Base-by-base conservation (phyloP, 441 rosid species). In the Mallotus japonicus region DNA sequence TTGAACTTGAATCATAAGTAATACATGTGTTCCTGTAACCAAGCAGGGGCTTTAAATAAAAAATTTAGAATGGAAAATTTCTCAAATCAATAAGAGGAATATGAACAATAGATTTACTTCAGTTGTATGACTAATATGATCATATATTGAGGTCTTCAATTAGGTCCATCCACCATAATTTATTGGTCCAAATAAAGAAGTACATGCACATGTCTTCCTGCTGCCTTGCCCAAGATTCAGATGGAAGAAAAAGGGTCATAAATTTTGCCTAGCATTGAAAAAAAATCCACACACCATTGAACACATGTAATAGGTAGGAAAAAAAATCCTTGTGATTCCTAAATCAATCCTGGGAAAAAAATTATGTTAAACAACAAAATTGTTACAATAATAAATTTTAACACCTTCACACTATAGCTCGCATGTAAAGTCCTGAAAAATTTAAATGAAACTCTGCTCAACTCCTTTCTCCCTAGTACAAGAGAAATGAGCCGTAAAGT, bases 11-110 rank as follows among this genome's bases (percentile, higher is more conserved):
- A n/a, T n/a, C n/a, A n/a, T n/a, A n/a, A n/a, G n/a, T n/a, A n/a
- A n/a, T n/a, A n/a, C n/a, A n/a, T 44, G 98, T 92, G 75, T 79
- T 87, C 90, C 98, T 95, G 97, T 56, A 72, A 80, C 50, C 84
- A 78, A 67, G 32, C 77, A 82, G 71, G 49, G 68, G 14, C 42
- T 37, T 80, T 59, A 80, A 63, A 73, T 53, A 15, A 11, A 68
- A 70, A 40, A 71, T 65, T 53, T 13, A 47, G 57, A 55, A 73
- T 37, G 50, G 8, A 62, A 24, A 70, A 67, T 71, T 73, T 67
- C 42, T 47, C 61, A n/a, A 47, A 58, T 20, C 2, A 15, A 54
- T 59, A 14, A 42, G 53, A 60, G 53, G 61, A 58, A 68, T 12
- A 68, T 63, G 28, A 42, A 61, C 49, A 28, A 32, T n/a, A n/a